These are phyloP conservation scores for Chaetomiaceae sp. DNA, from an alignment of 2,329 filamentous ascomycete genomes.

Conservation along the genomic window DNA sequence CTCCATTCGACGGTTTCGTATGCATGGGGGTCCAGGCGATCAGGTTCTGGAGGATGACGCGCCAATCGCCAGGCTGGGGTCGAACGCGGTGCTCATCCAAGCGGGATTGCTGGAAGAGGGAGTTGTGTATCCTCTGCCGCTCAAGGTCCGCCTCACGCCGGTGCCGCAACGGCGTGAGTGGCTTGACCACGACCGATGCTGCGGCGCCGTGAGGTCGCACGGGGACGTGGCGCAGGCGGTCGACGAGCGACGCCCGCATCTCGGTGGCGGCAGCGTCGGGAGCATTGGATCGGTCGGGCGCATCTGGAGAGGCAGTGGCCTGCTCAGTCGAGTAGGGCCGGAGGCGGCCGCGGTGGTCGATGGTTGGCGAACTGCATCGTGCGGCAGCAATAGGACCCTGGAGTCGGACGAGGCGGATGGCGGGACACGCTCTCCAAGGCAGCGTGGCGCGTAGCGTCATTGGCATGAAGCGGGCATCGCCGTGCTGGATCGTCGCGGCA, in stretches of 20 bases:
- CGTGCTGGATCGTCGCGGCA: not conserved
- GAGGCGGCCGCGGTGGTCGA: not conserved
- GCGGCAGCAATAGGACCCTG: not conserved
- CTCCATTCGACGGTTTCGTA: conserved; percentile 7
- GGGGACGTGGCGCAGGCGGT: conserved; percentile 21
- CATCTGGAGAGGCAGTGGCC: not conserved
- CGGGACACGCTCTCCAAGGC: conserved; percentile 33
- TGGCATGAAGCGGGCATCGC: conserved; percentile 36
- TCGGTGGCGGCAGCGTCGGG: not conserved
- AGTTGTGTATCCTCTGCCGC: conserved; percentile 19
- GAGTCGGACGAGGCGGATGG: not conserved
- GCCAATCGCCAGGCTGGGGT: conserved; percentile 35
- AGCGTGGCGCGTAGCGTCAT: conserved; percentile 43
- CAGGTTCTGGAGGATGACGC: conserved; percentile 34
- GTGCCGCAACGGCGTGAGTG: conserved; percentile 19
- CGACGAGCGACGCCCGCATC: conserved; percentile 13
- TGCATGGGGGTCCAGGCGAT: conserved; percentile 30
- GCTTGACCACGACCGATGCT: conserved; percentile 27
- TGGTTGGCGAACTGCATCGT: not conserved
- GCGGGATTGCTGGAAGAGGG: conserved; percentile 33
- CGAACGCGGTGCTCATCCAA: conserved; percentile 31
- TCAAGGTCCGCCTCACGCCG: conserved; percentile 22
- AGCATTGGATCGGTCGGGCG: not conserved
- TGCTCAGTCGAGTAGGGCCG: not conserved
- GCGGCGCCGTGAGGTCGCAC: conserved; percentile 16